Evolutionary conservation across 345 rosid genomes (phyloP).

Genomic region (Melastoma malabathricum): DNA sequence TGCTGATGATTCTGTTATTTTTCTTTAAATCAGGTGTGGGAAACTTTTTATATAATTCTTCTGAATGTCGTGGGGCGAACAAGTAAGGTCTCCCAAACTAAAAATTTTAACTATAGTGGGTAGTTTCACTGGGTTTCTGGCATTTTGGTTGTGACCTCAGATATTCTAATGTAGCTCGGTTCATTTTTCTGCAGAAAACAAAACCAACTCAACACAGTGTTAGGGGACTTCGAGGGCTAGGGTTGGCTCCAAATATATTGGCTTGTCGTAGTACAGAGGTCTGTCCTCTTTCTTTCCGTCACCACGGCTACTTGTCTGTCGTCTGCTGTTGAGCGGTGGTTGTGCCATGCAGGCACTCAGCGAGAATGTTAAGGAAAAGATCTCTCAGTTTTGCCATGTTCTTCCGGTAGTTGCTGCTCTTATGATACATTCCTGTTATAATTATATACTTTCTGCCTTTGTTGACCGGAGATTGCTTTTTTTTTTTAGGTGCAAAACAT

Average conservation of each 20-base stretch:
- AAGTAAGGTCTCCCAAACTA: constrained; percentile 26
- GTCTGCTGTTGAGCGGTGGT: constrained; percentile 11
- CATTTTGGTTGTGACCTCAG: no score
- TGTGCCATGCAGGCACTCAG: constrained; percentile 58
- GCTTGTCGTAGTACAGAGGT: constrained; percentile 93
- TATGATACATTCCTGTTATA: background rate
- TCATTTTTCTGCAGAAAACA: constrained; percentile 50
- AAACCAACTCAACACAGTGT: constrained; percentile 99
- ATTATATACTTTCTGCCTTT: background rate
- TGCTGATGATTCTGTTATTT: background rate
- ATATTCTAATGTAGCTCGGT: background rate
- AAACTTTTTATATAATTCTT: constrained; percentile 87
- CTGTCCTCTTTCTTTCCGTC: background rate
- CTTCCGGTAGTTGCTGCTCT: constrained; percentile 40
- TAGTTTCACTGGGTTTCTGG: no score
- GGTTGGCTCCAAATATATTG: constrained; percentile 73
- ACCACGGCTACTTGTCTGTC: background rate
- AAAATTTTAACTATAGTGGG: no score
- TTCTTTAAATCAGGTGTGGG: constrained; percentile 49
- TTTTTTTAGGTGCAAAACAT: constrained; percentile 56
- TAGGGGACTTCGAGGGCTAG: constrained; percentile 69
- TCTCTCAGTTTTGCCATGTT: constrained; percentile 89
- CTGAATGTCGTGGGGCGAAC: constrained; percentile 91
- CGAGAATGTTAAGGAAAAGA: constrained; percentile 68
- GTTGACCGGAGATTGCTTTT: background rate